These are phyloP conservation scores for Cytospora leucostoma DNA, from an alignment of 2,329 filamentous ascomycete genomes.

Conservation along the genomic window DNA sequence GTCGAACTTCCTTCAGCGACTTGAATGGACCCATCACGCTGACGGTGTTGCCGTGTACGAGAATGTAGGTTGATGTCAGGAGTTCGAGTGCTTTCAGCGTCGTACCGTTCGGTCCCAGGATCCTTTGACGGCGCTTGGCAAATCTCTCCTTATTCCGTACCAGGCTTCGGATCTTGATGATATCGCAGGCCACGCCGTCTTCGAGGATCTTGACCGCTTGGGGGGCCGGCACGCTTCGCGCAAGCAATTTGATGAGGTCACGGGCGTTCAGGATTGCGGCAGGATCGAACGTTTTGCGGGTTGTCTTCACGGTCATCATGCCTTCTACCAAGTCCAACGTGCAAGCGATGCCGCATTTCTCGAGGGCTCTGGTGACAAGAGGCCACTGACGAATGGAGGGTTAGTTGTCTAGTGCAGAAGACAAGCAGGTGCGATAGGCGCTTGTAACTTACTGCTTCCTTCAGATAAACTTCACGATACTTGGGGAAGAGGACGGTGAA, in stretches of 20 bases:
- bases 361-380: constrained; percentile 80
- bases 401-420: background rate
- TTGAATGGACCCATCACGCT: constrained; percentile 90
- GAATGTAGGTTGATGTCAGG: constrained; percentile 86
- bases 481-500: constrained; percentile 90
- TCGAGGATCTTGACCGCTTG: constrained; percentile 94
- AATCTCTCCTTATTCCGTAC: constrained; percentile 95
- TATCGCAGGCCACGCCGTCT: constrained; percentile 87
- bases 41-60: constrained; percentile 97
- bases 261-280: constrained; percentile 90
- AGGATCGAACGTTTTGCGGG: constrained; percentile 76
- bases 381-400: constrained; percentile 63
- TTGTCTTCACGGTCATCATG: constrained; percentile 95
- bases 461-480: constrained; percentile 92
- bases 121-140: constrained; percentile 89
- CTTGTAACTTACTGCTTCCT: constrained; percentile 58
- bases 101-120: constrained; percentile 86
- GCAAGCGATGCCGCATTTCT: constrained; percentile 86
- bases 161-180: constrained; percentile 91
- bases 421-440: background rate
- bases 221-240: constrained; percentile 87
- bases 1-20: constrained; percentile 86
- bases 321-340: constrained; percentile 93
- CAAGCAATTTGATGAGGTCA: constrained; percentile 90
- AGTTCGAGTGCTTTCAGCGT: constrained; percentile 94